phyloP scores from a whole-genome alignment of 129 eudicot species.

The Ambrosia trifida region DNA sequence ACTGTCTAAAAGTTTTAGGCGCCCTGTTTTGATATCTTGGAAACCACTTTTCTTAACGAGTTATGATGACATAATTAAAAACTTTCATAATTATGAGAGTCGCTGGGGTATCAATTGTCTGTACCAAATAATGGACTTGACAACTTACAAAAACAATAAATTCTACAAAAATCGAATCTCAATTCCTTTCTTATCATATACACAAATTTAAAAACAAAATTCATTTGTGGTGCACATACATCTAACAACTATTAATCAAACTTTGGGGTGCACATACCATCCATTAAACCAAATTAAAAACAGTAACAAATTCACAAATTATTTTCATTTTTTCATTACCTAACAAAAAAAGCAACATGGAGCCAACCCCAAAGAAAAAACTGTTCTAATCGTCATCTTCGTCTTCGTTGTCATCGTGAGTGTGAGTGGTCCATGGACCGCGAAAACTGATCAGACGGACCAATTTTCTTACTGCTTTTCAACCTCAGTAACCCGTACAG shows the following conservation, averaged over 20 bases:
- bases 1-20: not conserved
- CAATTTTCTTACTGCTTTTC: conserved; percentile 43
- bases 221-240: conserved; percentile 1
- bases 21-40: not conserved
- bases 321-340: conserved; percentile 17
- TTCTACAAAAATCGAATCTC: conserved; percentile 21
- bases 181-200: not conserved
- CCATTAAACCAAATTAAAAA: conserved; percentile 22
- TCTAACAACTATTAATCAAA: conserved; percentile 1
- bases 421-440: conserved; percentile 44
- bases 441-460: conserved; percentile 49
- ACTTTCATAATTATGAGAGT: conserved; percentile 14
- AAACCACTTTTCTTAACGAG: not conserved
- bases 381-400: conserved; percentile 5
- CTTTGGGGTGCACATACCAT: conserved; percentile 23
- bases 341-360: not conserved
- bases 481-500: conserved; percentile 32
- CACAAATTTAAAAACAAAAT: not conserved
- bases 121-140: conserved; percentile 27
- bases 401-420: conserved; percentile 8
- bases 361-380: conserved; percentile 3
- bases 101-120: conserved; percentile 31
- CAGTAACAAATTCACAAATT: conserved; percentile 21
- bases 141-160: conserved; percentile 15
- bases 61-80: not conserved